These are phyloP conservation scores for Amaranthus cruentus DNA, from an alignment of 148 eudicot genomes.

Conservation along the genomic window DNA sequence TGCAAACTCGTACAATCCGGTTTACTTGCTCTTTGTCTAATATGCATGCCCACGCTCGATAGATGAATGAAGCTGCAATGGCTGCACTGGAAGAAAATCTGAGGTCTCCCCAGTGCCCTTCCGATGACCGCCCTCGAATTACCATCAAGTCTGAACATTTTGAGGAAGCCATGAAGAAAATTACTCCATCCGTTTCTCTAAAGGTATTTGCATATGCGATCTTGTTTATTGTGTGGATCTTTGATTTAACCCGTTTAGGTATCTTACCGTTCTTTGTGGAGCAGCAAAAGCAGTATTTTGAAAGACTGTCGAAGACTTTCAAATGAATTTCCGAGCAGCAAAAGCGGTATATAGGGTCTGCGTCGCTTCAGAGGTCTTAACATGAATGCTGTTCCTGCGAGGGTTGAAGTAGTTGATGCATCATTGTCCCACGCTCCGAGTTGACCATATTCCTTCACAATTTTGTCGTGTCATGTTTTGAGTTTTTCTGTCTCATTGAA, in stretches of 20 bases:
- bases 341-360: no score
- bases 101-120: neutral
- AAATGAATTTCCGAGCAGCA: neutral
- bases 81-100: slow-evolving; percentile 53
- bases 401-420: no score
- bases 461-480: no score
- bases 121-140: slow-evolving; percentile 6
- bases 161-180: slow-evolving; percentile 32
- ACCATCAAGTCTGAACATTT: slow-evolving; percentile 36
- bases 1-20: neutral
- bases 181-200: slow-evolving; percentile 36
- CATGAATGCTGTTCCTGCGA: no score
- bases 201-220: slow-evolving; percentile 24
- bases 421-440: no score
- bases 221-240: neutral
- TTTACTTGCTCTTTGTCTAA: neutral
- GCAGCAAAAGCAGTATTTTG: slow-evolving; percentile 28
- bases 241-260: neutral
- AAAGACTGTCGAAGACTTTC: slow-evolving; percentile 19
- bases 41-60: slow-evolving; percentile 6
- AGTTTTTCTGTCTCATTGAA: no score
- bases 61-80: slow-evolving; percentile 87
- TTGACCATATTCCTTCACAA: no score
- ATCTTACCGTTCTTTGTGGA: neutral
- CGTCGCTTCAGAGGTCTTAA: no score